These are phyloP conservation scores for Hypoxylon sp. DNA, from an alignment of 2,329 filamentous ascomycete genomes.

Conservation along the genomic window DNA sequence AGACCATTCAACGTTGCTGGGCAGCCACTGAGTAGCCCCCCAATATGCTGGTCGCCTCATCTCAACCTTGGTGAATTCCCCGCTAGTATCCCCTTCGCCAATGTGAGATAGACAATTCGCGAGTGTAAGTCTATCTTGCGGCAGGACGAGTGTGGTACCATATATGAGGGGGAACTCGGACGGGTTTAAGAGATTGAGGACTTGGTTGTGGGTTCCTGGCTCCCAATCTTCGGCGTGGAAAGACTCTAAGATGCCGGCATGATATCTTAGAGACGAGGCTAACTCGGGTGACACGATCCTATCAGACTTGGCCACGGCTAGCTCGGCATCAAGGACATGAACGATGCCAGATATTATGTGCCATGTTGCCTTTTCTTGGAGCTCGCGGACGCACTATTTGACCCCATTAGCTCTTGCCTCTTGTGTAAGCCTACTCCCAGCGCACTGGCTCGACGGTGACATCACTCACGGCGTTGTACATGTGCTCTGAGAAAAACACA, in stretches of 20 bases:
- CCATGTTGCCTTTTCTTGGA: slow-evolving; percentile 59
- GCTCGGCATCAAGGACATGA: slow-evolving; percentile 56
- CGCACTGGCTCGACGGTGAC: background rate
- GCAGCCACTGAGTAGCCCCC: slow-evolving; percentile 61
- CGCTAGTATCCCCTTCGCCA: slow-evolving; percentile 47
- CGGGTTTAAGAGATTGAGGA: slow-evolving; percentile 73
- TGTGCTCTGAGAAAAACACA: slow-evolving; percentile 41
- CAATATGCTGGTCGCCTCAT: slow-evolving; percentile 1
- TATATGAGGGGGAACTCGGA: slow-evolving; percentile 72
- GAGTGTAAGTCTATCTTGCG: slow-evolving; percentile 52
- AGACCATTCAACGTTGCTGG: slow-evolving; percentile 60
- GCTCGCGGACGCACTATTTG: slow-evolving; percentile 54
- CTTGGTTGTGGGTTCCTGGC: slow-evolving; percentile 65
- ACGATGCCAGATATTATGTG: slow-evolving; percentile 54
- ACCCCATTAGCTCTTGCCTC: background rate
- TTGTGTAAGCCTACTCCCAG: background rate
- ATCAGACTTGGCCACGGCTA: slow-evolving; percentile 65
- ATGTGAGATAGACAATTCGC: slow-evolving; percentile 45
- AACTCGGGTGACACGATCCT: slow-evolving; percentile 54
- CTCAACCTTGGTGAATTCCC: background rate
- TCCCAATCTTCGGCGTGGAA: slow-evolving; percentile 69
- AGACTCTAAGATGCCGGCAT: slow-evolving; percentile 62
- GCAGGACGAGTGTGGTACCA: slow-evolving; percentile 58
- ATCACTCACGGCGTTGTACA: background rate
- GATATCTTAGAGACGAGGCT: slow-evolving; percentile 55